Conservation (phyloP, 164 flowering plant genomes). For the Pachysandra terminalis region DNA sequence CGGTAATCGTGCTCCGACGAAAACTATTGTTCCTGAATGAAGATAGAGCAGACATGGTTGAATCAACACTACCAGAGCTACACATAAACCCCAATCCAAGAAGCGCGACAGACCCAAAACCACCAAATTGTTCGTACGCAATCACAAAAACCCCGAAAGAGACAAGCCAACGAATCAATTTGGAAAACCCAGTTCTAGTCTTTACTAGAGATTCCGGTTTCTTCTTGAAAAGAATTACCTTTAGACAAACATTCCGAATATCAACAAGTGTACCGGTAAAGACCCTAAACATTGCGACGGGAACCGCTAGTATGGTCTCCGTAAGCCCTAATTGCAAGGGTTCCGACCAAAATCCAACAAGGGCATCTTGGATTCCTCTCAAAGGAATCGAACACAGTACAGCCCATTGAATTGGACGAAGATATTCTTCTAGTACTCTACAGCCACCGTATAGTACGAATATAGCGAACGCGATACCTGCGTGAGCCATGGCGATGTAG, state of each 20-base stretch:
- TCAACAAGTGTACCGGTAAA: conserved; percentile 60
- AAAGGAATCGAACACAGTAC: conserved; percentile 86
- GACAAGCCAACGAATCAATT: conserved; percentile 63
- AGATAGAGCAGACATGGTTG: conserved; percentile 62
- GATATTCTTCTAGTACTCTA: conserved; percentile 68
- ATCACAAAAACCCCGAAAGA: conserved; percentile 75
- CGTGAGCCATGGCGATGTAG: conserved; percentile 98
- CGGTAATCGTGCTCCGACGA: conserved; percentile 42
- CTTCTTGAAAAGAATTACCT: conserved; percentile 33
- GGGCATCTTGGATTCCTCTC: conserved; percentile 74
- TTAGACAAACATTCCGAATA: conserved; percentile 34
- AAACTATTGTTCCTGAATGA: conserved; percentile 54
- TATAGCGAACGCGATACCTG: conserved; percentile 63
- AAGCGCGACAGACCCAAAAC: conserved; percentile 44
- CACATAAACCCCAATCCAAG: conserved; percentile 55
- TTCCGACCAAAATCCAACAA: conserved; percentile 77
- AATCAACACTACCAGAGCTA: conserved; percentile 42
- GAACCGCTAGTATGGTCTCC: conserved; percentile 80
- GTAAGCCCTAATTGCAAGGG: conserved; percentile 79
- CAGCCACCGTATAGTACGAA: conserved; percentile 52
- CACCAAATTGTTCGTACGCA: conserved; percentile 62
- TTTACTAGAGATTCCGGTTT: conserved; percentile 14
- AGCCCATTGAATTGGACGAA: conserved; percentile 91
- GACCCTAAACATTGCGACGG: conserved; percentile 61
- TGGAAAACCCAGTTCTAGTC: conserved; percentile 56